Base-by-base conservation (phyloP, 495 filamentous ascomycete genomes). In the Filosporella fistucella region DNA sequence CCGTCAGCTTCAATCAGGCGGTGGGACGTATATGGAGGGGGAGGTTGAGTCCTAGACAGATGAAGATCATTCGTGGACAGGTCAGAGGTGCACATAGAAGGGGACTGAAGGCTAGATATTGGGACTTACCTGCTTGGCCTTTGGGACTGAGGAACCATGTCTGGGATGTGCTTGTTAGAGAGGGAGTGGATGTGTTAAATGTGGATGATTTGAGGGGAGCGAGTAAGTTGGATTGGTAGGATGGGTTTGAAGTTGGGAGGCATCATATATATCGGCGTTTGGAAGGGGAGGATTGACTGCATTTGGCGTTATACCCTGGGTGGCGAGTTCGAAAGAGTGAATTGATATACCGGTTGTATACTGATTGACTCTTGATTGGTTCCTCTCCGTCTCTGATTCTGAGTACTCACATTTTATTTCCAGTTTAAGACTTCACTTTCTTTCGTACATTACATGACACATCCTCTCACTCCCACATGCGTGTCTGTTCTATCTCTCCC, bases 71-170 rank as follows among this genome's bases (percentile, higher is more conserved):
- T 53, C 69, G 82, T 14, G 64, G 64, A 0, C 85, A 91, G 53
- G 72, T 93, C 13, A 68, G 68, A n/a, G 75, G 74, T 32, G 89
- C 89, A 10, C 82, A 88, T 53, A 62, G 61, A 14, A 76, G 77
- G 55, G 87, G 89, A 0, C 65, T 94, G 29, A 81, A 81, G 52
- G 82, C 78, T 6, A 64, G 89, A 33, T 94, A 91, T 61, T 94
- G 89, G 88, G 77, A 81, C n/a, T 57, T 84, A 18, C 88, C 88
- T 0, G 63, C 64, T 45, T 94, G 88, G 88, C 88, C 89, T 10
- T 63, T 84, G n/a, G 75, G 78, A 39, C 54, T 84, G 55, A 68
- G 89, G 33, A 85, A 93, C 63, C 71, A 78, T 46, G 65, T 94
- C 14, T 94, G 88, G 89, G 66, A 78, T 38, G 71, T 84, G 3